These are phyloP conservation scores for Colletotrichum magnum DNA, from an alignment of 2,329 filamentous ascomycete species.

Conservation along the genomic window DNA sequence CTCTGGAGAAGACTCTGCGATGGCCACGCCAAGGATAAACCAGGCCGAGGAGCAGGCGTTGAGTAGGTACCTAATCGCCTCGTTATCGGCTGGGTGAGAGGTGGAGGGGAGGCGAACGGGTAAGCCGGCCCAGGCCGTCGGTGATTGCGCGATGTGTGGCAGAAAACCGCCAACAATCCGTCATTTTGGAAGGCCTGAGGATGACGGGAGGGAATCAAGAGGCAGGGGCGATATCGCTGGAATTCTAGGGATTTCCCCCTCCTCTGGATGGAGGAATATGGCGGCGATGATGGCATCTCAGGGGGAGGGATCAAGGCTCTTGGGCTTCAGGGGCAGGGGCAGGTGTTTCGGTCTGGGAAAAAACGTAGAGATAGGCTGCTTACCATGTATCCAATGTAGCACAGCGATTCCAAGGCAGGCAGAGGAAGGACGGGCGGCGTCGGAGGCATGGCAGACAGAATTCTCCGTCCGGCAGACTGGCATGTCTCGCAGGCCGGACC, in stretches of 20 bases:
- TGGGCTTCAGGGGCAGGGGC: constrained; percentile 17
- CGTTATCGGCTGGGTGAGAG: not conserved
- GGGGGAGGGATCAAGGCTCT: not conserved
- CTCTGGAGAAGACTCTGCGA: not conserved
- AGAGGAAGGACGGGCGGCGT: not conserved
- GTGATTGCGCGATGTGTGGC: not conserved
- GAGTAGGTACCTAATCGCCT: not conserved
- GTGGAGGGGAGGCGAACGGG: not conserved
- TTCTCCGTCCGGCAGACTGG: constrained; percentile 10
- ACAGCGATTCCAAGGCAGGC: not conserved
- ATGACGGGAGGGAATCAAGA: not conserved
- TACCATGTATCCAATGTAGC: not conserved
- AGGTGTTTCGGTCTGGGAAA: not conserved
- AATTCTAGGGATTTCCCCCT: constrained; percentile 30
- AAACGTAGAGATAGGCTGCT: not conserved
- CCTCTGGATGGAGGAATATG: not conserved
- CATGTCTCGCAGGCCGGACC: not conserved
- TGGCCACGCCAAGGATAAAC: not conserved
- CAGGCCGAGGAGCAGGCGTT: not conserved
- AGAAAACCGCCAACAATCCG: not conserved
- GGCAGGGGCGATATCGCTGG: constrained; percentile 30
- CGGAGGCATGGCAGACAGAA: not conserved
- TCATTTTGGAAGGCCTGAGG: constrained; percentile 4
- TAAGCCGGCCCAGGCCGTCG: not conserved
- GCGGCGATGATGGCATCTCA: constrained; percentile 34